Base-by-base conservation (phyloP, 2,329 filamentous ascomycete species). In the Graphilbum ipis-grandicollis region DNA sequence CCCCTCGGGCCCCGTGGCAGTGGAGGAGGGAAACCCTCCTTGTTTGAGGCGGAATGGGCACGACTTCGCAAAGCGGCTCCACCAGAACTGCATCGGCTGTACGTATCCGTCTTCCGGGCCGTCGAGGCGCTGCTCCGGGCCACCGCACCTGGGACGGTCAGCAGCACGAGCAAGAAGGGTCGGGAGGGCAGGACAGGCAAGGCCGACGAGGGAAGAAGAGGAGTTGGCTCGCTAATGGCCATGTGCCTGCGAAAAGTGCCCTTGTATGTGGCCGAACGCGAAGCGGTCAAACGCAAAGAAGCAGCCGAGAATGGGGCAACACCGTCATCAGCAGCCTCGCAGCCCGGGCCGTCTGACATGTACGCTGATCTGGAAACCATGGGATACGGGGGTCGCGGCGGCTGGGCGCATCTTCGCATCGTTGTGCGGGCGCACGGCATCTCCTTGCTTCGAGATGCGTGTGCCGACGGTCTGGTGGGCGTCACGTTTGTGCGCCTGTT, bases 171-270 rank as follows among this genome's bases (percentile, higher is more conserved):
- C n/a, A n/a, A n/a, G n/a, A n/a, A n/a, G n/a, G n/a, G n/a, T n/a
- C n/a, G n/a, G n/a, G n/a, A n/a, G n/a, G n/a, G n/a, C n/a, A n/a
- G n/a, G n/a, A n/a, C n/a, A n/a, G n/a, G n/a, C n/a, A n/a, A n/a
- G n/a, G n/a, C n/a, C n/a, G n/a, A n/a, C n/a, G n/a, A n/a, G n/a
- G n/a, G n/a, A n/a, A n/a, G n/a, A n/a, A n/a, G n/a, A n/a, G 23
- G 23, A 25, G 23, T 28, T 12, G 58, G 52, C 19, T 65, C 64
- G 5, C 52, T 71, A 9, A 41, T 69, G 15, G 57, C 59, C 17
- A 62, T 65, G 56, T 66, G 63, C 39, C 52, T 71, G 6, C 54
- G 58, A 36, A 59, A 56, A 41, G 52, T 71, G 13, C 66, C 66
- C 2, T 52, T 53, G 14, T 67, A 62, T 42, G 60, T 68, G 23